phyloP scores from a whole-genome alignment of 2,329 filamentous ascomycete species.

The Pestalotiopsis sp. region DNA sequence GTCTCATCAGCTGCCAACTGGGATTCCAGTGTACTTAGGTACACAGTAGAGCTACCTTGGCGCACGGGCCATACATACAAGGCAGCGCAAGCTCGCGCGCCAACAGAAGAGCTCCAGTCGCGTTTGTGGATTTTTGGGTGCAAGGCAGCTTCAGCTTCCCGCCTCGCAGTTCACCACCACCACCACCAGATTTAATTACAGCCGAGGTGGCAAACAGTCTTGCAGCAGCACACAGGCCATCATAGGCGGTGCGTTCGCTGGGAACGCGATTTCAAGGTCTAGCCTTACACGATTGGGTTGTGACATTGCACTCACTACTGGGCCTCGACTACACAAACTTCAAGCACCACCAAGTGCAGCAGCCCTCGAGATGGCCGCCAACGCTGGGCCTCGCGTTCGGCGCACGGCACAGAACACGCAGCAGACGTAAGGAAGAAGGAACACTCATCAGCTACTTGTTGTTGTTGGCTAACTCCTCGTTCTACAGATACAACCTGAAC shows the following conservation, averaged over 20 bases:
- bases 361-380: slow-evolving; percentile 26
- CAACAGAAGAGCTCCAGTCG: background rate
- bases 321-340: background rate
- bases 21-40: background rate
- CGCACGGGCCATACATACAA: background rate
- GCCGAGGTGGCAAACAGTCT: background rate
- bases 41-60: background rate
- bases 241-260: background rate
- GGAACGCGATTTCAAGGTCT: background rate
- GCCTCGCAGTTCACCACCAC: background rate
- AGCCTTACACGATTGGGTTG: background rate
- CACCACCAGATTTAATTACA: background rate
- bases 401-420: slow-evolving; percentile 40
- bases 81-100: background rate
- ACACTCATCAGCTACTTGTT: background rate
- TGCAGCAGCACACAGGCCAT: background rate
- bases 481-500: slow-evolving; percentile 58
- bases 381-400: slow-evolving; percentile 33
- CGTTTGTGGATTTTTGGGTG: slow-evolving; percentile 8
- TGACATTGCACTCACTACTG: background rate
- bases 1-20: background rate
- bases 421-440: slow-evolving; percentile 33
- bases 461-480: slow-evolving; percentile 14
- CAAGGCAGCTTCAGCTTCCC: background rate
- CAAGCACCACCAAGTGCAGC: background rate